A percentile compares a stretch with the other conserved stretches of the same genome.
These are phyloP conservation scores for Colletotrichum camelliae DNA, from an alignment of 2,329 filamentous ascomycete species.

Conservation along the genomic window DNA sequence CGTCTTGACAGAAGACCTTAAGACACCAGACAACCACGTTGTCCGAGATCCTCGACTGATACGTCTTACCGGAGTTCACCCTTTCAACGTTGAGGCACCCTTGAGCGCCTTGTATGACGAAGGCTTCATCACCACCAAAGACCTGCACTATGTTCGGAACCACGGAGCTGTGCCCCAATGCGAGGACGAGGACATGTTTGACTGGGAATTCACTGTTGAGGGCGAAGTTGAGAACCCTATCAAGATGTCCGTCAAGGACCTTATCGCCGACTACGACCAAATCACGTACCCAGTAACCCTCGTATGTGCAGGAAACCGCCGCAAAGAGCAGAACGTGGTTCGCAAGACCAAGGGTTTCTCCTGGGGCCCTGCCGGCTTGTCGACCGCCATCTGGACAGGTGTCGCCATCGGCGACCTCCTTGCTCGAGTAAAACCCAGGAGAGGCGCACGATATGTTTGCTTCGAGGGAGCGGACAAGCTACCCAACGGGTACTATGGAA, in stretches of 20 bases:
- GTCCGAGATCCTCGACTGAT: constrained; percentile 82
- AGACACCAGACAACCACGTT: constrained; percentile 85
- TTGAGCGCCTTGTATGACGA: constrained; percentile 77
- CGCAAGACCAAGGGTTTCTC: constrained; percentile 93
- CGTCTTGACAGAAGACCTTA: constrained; percentile 76
- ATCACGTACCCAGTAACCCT: constrained; percentile 87
- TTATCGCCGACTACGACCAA: constrained; percentile 78
- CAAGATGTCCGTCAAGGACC: constrained; percentile 72
- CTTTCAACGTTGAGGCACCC: constrained; percentile 89
- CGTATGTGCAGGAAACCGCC: constrained; percentile 88
- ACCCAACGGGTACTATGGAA: constrained; percentile 89
- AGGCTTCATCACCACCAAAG: constrained; percentile 86
- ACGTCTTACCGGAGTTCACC: constrained; percentile 85
- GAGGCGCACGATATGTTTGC: constrained; percentile 81
- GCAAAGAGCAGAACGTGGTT: constrained; percentile 92
- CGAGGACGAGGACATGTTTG: constrained; percentile 71
- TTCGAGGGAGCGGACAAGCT: constrained; percentile 91
- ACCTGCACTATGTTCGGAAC: constrained; percentile 91
- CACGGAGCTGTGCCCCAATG: constrained; percentile 85
- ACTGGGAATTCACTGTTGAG: constrained; percentile 85
- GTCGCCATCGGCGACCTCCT: constrained; percentile 77
- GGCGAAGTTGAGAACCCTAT: constrained; percentile 83
- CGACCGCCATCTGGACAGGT: constrained; percentile 88
- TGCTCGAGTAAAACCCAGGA: constrained; percentile 67
- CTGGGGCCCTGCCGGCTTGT: constrained; percentile 88